These are phyloP conservation scores for Lolium rigidum DNA, from an alignment of 176 grass and related monocot species.

Conservation along the genomic window DNA sequence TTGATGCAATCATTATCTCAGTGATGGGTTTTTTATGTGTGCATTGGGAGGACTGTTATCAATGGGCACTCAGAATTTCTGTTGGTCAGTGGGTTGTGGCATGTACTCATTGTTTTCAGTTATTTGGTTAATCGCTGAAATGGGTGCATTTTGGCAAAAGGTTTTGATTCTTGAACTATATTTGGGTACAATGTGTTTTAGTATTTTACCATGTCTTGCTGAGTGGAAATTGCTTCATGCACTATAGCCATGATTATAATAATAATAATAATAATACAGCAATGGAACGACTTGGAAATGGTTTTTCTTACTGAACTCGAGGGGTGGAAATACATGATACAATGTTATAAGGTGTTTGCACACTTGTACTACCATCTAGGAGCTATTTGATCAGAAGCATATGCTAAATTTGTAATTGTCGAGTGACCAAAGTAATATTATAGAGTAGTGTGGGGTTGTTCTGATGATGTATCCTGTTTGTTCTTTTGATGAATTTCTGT, in stretches of 20 bases:
- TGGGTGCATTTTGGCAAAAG: background rate
- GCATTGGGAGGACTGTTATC: background rate
- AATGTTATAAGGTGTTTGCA: background rate
- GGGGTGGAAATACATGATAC: background rate
- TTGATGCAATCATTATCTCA: background rate
- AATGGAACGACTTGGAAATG: background rate
- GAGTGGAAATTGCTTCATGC: background rate
- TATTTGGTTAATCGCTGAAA: background rate
- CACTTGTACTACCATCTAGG: background rate
- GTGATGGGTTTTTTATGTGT: background rate
- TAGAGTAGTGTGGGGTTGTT: too few species aligned
- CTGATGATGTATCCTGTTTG: slow-evolving; percentile 8
- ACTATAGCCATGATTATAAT: background rate
- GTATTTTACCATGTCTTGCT: background rate
- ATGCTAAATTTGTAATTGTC: too few species aligned
- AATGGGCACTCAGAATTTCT: background rate
- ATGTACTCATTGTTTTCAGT: background rate
- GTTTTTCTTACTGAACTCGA: background rate
- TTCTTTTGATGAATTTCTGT: slow-evolving; percentile 29
- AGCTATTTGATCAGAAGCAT: background rate
- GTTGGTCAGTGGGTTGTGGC: background rate
- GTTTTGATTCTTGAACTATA: slow-evolving; percentile 13
- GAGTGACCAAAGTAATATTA: too few species aligned
- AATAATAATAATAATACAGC: slow-evolving; percentile 5
- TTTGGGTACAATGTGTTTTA: background rate